Base-by-base conservation (phyloP, 164 flowering plant genomes). In the Tetrastigma voinierianum region DNA sequence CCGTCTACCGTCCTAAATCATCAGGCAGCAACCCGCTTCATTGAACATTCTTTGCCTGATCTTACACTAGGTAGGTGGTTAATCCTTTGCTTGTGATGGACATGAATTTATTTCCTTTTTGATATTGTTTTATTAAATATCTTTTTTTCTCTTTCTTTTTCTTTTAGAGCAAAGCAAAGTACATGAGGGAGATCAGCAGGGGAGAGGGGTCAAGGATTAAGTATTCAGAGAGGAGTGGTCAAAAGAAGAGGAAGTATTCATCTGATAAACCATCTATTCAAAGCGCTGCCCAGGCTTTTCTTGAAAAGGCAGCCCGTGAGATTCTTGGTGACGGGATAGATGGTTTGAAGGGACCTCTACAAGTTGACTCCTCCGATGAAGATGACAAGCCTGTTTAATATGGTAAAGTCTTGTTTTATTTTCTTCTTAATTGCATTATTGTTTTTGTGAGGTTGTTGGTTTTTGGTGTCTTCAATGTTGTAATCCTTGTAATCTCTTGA, bases 41-140 rank as follows among this genome's bases (percentile, higher is more conserved):
- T 95, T 49, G 96, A 88, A 77, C 98, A 93, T 79, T 89, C 98
- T 20, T 77, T 95, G 72, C 97, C 99, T 61, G 93, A 90, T 78
- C 95, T 95, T 32, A 83, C 97, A 13, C 63, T 81, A 48, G 99
- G 99, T 92, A 70, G 45, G 66, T 62, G 12, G 15, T 59, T 51
- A 18, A 20, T 43, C 52, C 10, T n/a, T 71, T 65, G 14, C 20
- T 48, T 58, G 1, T 49, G 0, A n/a, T 55, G 18, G 44, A 21
- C 40, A 44, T 10, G 9, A 14, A n/a, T 40, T 32, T 0, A 2
- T 23, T 71, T 56, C 13, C 7, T 12, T 52, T 46, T 67, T 20
- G 61, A 43, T 19, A 9, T 25, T 65, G 44, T 63, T 60, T 67
- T 10, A 24, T 57, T 12, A 57, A 23, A 25, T 11, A 16, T 65